phyloP scores from a whole-genome alignment of 345 rosid species.

The Moricandia arvensis region DNA sequence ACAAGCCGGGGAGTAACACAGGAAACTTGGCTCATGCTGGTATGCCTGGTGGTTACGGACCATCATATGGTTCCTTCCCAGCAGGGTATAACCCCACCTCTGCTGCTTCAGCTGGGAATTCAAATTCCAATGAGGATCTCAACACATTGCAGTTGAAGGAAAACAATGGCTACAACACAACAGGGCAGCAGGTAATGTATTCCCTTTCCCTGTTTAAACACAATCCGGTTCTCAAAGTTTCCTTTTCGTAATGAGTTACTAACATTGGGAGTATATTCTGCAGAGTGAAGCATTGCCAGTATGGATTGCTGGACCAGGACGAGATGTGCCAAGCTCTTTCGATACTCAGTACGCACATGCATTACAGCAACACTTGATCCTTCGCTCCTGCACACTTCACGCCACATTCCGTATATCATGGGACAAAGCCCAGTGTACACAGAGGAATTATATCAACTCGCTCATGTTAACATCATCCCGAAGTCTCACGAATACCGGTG shows the following conservation, averaged over 20 bases:
- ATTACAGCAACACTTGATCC: too few relatives aligned
- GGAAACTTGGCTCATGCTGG: constrained; percentile 68
- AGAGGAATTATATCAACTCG: too few relatives aligned
- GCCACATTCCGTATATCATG: constrained; percentile 70
- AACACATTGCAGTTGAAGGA: constrained; percentile 76
- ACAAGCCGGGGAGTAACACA: constrained; percentile 69
- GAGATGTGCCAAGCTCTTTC: constrained; percentile 75
- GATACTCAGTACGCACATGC: too few relatives aligned
- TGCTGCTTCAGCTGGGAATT: constrained; percentile 63
- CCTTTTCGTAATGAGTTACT: constrained; percentile 23
- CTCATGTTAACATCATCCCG: too few relatives aligned
- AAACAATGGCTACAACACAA: constrained; percentile 63
- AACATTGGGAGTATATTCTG: constrained; percentile 14
- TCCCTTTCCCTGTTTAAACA: not conserved
- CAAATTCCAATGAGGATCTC: constrained; percentile 71
- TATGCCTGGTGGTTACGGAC: constrained; percentile 77
- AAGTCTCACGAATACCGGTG: too few relatives aligned
- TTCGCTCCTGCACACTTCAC: constrained; percentile 67
- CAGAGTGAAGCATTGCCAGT: constrained; percentile 87
- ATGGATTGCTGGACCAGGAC: constrained; percentile 80
- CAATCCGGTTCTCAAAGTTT: not conserved
- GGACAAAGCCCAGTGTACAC: too few relatives aligned
- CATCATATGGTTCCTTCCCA: constrained; percentile 66
- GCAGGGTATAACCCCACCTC: constrained; percentile 73
- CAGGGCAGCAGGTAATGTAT: constrained; percentile 63